Base-by-base conservation (phyloP, 257 asterid genomes). In the Nicotiana benthamiana region DNA sequence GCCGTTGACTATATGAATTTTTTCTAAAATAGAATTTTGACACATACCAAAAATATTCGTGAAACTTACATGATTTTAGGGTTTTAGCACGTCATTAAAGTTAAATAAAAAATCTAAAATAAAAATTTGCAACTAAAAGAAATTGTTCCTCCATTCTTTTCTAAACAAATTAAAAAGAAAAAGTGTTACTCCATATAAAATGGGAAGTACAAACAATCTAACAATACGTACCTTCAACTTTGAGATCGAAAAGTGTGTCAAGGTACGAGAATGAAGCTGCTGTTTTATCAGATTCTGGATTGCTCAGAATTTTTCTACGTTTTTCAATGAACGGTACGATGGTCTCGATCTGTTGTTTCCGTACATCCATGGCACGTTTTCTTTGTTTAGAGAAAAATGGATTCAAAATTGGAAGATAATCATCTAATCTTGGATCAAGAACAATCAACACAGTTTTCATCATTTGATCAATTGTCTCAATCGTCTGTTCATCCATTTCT, bases 371-470 rank as follows among this genome's bases (percentile, higher is more conserved):
- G 0, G 85, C 99, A 79, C 82, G 84, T 20, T 90, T 93, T 57
- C 95, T 80, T 30, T 95, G 92, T 46, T 95, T 93, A 0, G 94
- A 88, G 88, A 92, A 93, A 61, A 95, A 85, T 0, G 94, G 97
- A 57, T 96, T 89, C 1, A 95, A 36, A 17, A 93, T 67, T 0
- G 99, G 99, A 6, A 95, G 85, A 81, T 85, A 93, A 84, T 95
- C 99, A 26, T 95, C 99, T 8, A 93, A 13, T 40, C 97, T 86
- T 13, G 99, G 99, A 85, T 92, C 93, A 1, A 92, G 91, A 15
- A 81, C 89, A 0, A 95, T 87, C 20, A 95, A 87, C 3, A 95
- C 97, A 0, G 89, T 30, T 53, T 92, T 95, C 93, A 90, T 90
- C 91, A 87, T 81, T 4, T 88, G 88, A 54, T 95, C 99, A 2